Conservation (phyloP, 148 eudicot genomes). For the Rheum nobile region DNA sequence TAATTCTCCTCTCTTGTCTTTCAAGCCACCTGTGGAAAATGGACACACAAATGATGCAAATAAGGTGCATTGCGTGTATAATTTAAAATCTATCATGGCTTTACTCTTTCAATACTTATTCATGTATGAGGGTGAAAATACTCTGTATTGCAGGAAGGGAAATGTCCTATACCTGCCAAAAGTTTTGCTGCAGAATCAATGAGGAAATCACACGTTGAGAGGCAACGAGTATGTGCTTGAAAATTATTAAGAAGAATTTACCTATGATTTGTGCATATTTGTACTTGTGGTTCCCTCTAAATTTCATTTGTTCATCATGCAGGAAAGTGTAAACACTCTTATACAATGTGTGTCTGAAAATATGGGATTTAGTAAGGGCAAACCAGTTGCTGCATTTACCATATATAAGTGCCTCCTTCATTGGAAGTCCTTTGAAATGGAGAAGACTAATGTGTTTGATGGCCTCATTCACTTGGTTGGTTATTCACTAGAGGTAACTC, state of each 20-base stretch:
- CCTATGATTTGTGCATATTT: background rate
- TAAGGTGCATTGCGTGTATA: conserved; percentile 1
- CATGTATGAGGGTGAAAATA: background rate
- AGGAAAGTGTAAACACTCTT: conserved; percentile 66
- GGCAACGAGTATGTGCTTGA: conserved; percentile 53
- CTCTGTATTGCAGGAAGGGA: conserved; percentile 37
- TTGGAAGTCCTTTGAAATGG: conserved; percentile 82
- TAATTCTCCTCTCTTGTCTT: background rate
- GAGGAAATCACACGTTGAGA: conserved; percentile 56
- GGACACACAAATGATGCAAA: conserved; percentile 31
- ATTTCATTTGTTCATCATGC: conserved; percentile 15
- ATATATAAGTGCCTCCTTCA: conserved; percentile 86
- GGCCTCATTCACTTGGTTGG: conserved; percentile 75
- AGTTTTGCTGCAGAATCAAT: conserved; percentile 43
- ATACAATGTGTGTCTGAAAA: conserved; percentile 50
- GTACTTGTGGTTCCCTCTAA: background rate
- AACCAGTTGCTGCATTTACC: conserved; percentile 80
- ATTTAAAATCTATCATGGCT: background rate
- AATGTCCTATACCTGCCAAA: conserved; percentile 33
- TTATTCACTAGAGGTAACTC: conserved; percentile 67
- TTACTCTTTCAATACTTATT: background rate
- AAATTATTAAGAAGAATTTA: background rate
- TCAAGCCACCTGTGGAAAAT: conserved; percentile 35
- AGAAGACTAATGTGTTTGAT: conserved; percentile 84
- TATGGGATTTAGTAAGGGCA: conserved; percentile 80